A percentile compares a stretch with the other conserved stretches of the same genome.
Evolutionary conservation across 306 rosid genomes (phyloP).

Genomic region (Astragalus membranaceus): DNA sequence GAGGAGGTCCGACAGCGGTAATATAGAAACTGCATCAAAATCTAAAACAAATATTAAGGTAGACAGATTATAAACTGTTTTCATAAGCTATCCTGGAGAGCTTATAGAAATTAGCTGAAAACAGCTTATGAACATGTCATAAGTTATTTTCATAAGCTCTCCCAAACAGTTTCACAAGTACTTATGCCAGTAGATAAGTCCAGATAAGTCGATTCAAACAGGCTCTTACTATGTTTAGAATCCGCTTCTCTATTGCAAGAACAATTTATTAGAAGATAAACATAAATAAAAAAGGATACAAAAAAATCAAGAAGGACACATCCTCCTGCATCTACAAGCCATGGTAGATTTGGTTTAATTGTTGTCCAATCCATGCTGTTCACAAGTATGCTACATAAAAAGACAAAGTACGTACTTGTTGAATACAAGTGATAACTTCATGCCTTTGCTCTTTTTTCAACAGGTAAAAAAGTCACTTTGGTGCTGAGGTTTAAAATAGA

Average conservation of each 20-base stretch:
- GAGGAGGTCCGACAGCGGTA: conserved; percentile 20
- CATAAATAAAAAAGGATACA: conserved; percentile 51
- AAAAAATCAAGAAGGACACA: conserved; percentile 72
- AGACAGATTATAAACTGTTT: not conserved
- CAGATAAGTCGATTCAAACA: too few species aligned
- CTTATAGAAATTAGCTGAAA: too few species aligned
- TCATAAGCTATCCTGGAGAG: too few species aligned
- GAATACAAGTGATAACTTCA: conserved; percentile 10
- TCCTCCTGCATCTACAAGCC: conserved; percentile 89
- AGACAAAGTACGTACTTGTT: not conserved
- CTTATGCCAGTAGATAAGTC: too few species aligned
- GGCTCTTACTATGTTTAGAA: not conserved
- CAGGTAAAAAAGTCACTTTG: not conserved
- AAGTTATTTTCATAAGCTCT: too few species aligned
- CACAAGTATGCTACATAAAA: conserved; percentile 59
- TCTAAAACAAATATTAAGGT: conserved; percentile 43
- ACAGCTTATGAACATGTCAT: too few species aligned
- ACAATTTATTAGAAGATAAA: conserved; percentile 8
- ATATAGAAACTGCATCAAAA: conserved; percentile 60
- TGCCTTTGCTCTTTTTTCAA: not conserved
- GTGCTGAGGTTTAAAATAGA: not conserved
- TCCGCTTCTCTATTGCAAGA: conserved; percentile 14
- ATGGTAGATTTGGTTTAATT: conserved; percentile 70
- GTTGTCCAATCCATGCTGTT: conserved; percentile 62
- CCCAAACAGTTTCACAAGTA: too few species aligned